These are phyloP conservation scores for Gossypium sturtianum DNA, from an alignment of 345 rosid genomes.

Conservation along the genomic window DNA sequence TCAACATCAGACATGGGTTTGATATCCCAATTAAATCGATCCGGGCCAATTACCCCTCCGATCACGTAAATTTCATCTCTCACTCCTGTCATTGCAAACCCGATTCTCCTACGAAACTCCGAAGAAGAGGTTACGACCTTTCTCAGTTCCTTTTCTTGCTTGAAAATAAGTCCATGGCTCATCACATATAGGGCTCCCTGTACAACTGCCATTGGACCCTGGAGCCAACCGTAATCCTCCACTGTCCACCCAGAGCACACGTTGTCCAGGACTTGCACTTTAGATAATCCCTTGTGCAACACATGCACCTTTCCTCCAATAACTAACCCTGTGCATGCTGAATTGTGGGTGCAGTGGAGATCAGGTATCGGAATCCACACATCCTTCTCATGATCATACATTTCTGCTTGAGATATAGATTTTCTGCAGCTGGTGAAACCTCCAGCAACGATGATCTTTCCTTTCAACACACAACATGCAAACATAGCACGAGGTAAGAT, in stretches of 20 bases:
- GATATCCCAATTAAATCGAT: constrained; percentile 73
- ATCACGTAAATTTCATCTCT: constrained; percentile 68
- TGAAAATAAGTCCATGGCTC: constrained; percentile 60
- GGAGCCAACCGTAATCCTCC: constrained; percentile 72
- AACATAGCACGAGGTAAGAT: constrained; percentile 95
- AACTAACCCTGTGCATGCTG: constrained; percentile 82
- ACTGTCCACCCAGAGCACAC: constrained; percentile 63
- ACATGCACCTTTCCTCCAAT: constrained; percentile 70
- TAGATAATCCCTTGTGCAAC: constrained; percentile 80
- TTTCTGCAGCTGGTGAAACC: constrained; percentile 88
- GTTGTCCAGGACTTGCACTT: constrained; percentile 76
- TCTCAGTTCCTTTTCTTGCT: constrained; percentile 49
- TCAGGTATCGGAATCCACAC: constrained; percentile 77
- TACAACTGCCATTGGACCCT: constrained; percentile 87
- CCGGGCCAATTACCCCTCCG: constrained; percentile 95
- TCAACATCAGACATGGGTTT: constrained; percentile 72
- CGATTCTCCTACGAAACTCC: constrained; percentile 80
- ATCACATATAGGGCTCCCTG: constrained; percentile 59
- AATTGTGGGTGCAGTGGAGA: constrained; percentile 79
- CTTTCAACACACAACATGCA: constrained; percentile 80
- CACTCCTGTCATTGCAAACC: constrained; percentile 68
- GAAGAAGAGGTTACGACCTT: constrained; percentile 66
- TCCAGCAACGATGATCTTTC: constrained; percentile 85
- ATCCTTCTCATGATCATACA: constrained; percentile 80
- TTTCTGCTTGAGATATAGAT: constrained; percentile 86